Base-by-base conservation (phyloP, 176 grass and related monocot species). In the Poa pratensis region DNA sequence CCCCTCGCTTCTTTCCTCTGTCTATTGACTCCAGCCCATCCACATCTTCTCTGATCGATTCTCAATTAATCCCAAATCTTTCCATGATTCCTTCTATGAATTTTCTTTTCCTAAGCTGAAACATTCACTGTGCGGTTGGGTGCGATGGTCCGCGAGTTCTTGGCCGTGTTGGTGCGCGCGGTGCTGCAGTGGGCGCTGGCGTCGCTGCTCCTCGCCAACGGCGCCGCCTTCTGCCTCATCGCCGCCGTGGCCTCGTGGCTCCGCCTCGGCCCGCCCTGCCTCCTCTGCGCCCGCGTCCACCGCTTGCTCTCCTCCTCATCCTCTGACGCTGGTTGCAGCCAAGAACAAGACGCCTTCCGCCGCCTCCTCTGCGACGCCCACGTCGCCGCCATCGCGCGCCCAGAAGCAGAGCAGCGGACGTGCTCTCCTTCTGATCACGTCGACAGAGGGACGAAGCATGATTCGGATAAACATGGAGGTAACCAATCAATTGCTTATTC, bases 141-240 rank as follows among this genome's bases (percentile, higher is more conserved):
- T 65, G 88, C 46, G 45, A 90, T 90, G 88, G n/a, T 86, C 73
- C 79, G 65, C 19, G 65, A 86, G 73, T 9, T 90, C 1, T 3
- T 90, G 19, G 73, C 20, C 46, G 55, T 90, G 20, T 48, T 52
- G 79, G 79, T 18, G 74, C 79, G 73, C 54, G 79, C 83, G 54
- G 83, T 46, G 84, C 46, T 90, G 55, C 74, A 90, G 80, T 90
- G 84, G 88, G 88, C 48, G 80, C 24, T 86, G 65, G 46, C 88
- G 26, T 39, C 88, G 48, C 79, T 86, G 74, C 79, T 90, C 15
- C 73, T 90, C 10, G 84, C 80, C 65, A 90, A 90, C 80, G 88
- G 88, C 46, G 88, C 88, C 35, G 74, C 80, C 10, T 90, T 90
- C 84, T 90, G 84, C 48, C 65, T 86, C 84, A 67, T 90, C 74